These are phyloP conservation scores for Elongisporangium senticosum DNA, from an alignment of 352 stramenopile genomes.

Conservation along the genomic window DNA sequence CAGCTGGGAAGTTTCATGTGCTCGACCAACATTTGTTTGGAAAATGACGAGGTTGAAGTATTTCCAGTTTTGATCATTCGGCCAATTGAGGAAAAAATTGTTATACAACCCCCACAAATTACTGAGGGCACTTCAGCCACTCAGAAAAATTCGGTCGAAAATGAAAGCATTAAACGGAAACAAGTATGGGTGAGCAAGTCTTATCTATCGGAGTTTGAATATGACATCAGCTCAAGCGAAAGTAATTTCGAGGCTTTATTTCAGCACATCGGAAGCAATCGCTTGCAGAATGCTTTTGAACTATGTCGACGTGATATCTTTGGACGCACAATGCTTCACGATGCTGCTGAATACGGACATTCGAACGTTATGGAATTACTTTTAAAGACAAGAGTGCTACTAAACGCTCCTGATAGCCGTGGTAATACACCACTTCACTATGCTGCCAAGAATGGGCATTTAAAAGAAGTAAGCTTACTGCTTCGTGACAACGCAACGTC, in stretches of 20 bases:
- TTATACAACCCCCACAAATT: conserved; percentile 3
- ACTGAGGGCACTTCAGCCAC: not conserved
- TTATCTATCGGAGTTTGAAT: conserved; percentile 57
- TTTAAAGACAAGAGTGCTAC: conserved; percentile 35
- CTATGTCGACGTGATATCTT: conserved; percentile 48
- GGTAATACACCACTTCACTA: conserved; percentile 56
- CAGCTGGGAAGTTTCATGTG: conserved; percentile 31
- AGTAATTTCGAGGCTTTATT: conserved; percentile 59
- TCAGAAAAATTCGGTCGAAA: not conserved
- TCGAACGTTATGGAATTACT: conserved; percentile 42
- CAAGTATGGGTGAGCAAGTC: conserved; percentile 19
- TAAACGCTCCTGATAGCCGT: conserved; percentile 28
- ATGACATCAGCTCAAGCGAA: conserved; percentile 40
- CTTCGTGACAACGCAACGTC: conserved; percentile 32
- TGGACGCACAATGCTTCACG: conserved; percentile 57
- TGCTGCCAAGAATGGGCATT: conserved; percentile 30
- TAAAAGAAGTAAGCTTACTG: conserved; percentile 53
- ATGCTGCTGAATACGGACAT: conserved; percentile 51
- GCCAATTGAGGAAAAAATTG: conserved; percentile 25
- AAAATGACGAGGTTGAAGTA: conserved; percentile 57
- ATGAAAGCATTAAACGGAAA: not conserved
- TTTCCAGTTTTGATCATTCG: conserved; percentile 58
- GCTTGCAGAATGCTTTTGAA: conserved; percentile 32
- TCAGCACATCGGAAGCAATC: conserved; percentile 30
- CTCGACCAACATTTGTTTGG: conserved; percentile 41